phyloP scores from a whole-genome alignment of 805 yeast species.

The Wickerhamiella musiphila region DNA sequence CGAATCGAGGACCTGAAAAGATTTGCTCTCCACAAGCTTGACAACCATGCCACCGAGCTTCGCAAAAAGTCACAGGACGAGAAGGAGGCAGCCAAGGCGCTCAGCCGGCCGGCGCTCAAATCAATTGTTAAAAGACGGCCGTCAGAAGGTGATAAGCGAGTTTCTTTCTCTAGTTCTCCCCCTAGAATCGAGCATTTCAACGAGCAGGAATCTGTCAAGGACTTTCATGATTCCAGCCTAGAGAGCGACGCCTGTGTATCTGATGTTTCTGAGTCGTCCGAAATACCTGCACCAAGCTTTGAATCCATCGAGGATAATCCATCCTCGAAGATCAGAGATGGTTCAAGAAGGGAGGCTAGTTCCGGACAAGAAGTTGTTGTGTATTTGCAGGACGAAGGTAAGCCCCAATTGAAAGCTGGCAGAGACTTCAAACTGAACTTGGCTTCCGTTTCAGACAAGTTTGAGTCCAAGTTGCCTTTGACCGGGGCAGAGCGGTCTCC shows the following conservation, averaged over 20 bases:
- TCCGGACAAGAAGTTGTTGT: conserved; percentile 1
- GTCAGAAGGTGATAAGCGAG: conserved; percentile 12
- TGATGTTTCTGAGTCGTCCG: too few relatives aligned
- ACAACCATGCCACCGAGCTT: conserved; percentile 3
- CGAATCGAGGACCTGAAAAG: conserved; percentile 10
- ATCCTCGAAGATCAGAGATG: background rate
- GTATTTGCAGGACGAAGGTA: conserved; percentile 1
- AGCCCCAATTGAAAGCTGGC: conserved; percentile 3
- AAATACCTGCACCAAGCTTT: background rate
- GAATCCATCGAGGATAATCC: background rate
- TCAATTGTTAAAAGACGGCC: conserved; percentile 14
- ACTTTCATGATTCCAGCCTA: too few relatives aligned
- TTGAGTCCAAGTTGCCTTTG: too few relatives aligned
- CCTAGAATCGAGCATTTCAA: conserved; percentile 7
- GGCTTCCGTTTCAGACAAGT: background rate
- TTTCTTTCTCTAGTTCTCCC: conserved; percentile 13
- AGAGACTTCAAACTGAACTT: conserved; percentile 1
- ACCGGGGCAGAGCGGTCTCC: too few relatives aligned
- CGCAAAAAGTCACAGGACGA: conserved; percentile 1
- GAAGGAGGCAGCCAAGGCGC: conserved; percentile 1
- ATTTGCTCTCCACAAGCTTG: conserved; percentile 6
- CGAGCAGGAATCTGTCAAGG: background rate
- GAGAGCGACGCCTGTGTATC: too few relatives aligned
- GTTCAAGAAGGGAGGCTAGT: background rate
- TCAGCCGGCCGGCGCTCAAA: conserved; percentile 8